These are phyloP conservation scores for Mortierella alpina DNA, from an alignment of 192 early-diverging fungal species.

Conservation along the genomic window DNA sequence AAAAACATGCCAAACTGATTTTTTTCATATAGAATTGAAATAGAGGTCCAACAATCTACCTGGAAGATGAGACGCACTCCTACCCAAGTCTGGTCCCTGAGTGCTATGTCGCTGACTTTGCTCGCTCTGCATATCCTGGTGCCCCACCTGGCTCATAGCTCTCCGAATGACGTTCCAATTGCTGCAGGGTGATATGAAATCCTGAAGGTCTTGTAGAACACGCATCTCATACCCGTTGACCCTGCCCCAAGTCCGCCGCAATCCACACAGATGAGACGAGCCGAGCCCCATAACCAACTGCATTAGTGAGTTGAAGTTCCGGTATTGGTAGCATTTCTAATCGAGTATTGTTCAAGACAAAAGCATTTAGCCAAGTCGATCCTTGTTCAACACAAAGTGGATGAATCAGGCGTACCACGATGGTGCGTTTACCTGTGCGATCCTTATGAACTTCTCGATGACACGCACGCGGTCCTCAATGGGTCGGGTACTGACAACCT, in stretches of 20 bases:
- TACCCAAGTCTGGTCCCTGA: constrained; percentile 2
- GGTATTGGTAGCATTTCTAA: constrained; percentile 66
- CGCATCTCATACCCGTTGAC: constrained; percentile 57
- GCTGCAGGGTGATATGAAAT: constrained; percentile 63
- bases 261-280: constrained; percentile 60
- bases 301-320: constrained; percentile 68
- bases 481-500: constrained; percentile 57
- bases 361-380: background rate
- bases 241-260: constrained; percentile 65
- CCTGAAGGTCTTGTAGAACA: constrained; percentile 59
- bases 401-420: background rate
- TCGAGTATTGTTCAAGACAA: background rate
- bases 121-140: constrained; percentile 10
- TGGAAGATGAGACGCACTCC: background rate
- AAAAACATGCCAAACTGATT: no score
- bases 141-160: constrained; percentile 58
- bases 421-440: constrained; percentile 59
- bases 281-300: constrained; percentile 69
- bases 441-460: constrained; percentile 72
- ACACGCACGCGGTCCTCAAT: constrained; percentile 63
- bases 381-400: background rate
- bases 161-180: constrained; percentile 69
- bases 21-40: no score
- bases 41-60: background rate
- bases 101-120: background rate